Evolutionary conservation across 768 basidiomycete genomes (phyloP), one percentile per base, ranked within the genome.

Genomic region (Naganishia vishniacii): DNA sequence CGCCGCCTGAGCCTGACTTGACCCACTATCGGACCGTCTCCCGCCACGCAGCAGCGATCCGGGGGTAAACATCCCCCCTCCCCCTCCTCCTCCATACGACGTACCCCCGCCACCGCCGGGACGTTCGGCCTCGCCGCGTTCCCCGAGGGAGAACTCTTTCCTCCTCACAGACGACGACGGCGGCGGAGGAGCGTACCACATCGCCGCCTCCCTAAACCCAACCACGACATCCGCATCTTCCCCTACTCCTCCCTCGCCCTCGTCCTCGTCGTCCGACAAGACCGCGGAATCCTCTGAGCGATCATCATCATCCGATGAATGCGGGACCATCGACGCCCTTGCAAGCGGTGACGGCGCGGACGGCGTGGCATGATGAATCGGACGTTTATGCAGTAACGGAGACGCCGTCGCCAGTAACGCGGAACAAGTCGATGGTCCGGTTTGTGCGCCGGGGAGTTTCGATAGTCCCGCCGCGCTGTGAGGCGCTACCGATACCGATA

Each of bases 181-280:
- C 49, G 32, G 31, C 12, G 18, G n/a, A n/a, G n/a, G n/a, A n/a
- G n/a, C n/a, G n/a, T n/a, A n/a, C n/a, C n/a, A n/a, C n/a, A n/a
- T n/a, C n/a, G n/a, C n/a, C n/a, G n/a, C n/a, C n/a, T n/a, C n/a
- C n/a, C n/a, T n/a, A n/a, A n/a, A n/a, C n/a, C n/a, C n/a, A n/a
- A n/a, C n/a, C n/a, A n/a, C n/a, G n/a, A n/a, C n/a, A n/a, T n/a
- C n/a, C n/a, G n/a, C n/a, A n/a, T n/a, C n/a, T n/a, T n/a, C n/a
- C n/a, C n/a, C n/a, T n/a, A n/a, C n/a, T n/a, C n/a, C 25, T 34
- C 20, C 37, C 53, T 40, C 32, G 26, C 53, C 9, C 5, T 16
- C 53, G n/a, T 56, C 53, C 18, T 53, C 49, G 18, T 56, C 53
- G 34, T 56, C 53, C 9, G 53, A 56, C 15, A 56, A 23, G 23